Conservation (phyloP, 2,329 filamentous ascomycete species). For the Calonectria pseudoturangicola region DNA sequence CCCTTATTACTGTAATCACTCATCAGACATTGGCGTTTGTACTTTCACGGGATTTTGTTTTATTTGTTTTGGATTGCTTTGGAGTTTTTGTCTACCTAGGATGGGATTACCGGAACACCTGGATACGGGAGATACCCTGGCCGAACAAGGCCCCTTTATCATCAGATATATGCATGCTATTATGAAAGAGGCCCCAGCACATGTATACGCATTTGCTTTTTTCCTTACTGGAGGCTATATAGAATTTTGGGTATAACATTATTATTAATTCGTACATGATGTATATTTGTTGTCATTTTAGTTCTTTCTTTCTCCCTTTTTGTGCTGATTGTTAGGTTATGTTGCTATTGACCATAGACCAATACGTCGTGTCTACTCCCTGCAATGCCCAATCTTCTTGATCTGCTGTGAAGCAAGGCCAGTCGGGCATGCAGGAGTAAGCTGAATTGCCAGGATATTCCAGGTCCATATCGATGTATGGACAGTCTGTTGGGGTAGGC, state of each 20-base stretch:
- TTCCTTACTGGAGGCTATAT: slow-evolving; percentile 20
- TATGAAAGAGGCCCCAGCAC: slow-evolving; percentile 28
- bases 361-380: slow-evolving; percentile 62
- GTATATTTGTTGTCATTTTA: neutral
- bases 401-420: slow-evolving; percentile 56
- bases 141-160: slow-evolving; percentile 50
- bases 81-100: slow-evolving; percentile 50
- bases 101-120: slow-evolving; percentile 41
- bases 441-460: slow-evolving; percentile 34
- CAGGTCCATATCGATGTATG: slow-evolving; percentile 29
- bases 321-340: slow-evolving; percentile 31
- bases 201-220: slow-evolving; percentile 29
- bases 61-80: slow-evolving; percentile 37
- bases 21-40: slow-evolving; percentile 43
- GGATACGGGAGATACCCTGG: slow-evolving; percentile 55
- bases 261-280: slow-evolving; percentile 23
- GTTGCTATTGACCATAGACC: slow-evolving; percentile 57
- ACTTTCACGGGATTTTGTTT: slow-evolving; percentile 31
- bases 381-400: slow-evolving; percentile 64
- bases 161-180: slow-evolving; percentile 39
- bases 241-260: slow-evolving; percentile 25
- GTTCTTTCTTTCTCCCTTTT: neutral
- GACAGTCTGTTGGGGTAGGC: neutral
- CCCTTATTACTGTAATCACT: slow-evolving; percentile 34
- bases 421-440: slow-evolving; percentile 40